These are phyloP conservation scores for Stenogyne calaminthoides DNA, from an alignment of 305 asterid genomes.

Conservation along the genomic window DNA sequence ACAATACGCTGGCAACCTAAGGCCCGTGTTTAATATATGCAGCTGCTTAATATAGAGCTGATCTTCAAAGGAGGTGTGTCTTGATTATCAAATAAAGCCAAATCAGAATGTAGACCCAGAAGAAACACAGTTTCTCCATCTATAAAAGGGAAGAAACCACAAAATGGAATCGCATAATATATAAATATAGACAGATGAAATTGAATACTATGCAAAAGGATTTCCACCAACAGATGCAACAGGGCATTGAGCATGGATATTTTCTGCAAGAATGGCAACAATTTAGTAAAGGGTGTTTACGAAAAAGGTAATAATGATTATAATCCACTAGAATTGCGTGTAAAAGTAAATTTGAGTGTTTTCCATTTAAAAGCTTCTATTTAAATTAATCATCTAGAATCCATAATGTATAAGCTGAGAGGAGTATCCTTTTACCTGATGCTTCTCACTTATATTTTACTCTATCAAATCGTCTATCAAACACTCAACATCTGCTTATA, in stretches of 20 bases:
- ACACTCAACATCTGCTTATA: no score
- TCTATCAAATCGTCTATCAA: no score
- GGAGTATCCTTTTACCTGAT: no score
- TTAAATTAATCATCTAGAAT: no score
- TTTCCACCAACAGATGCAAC: slow-evolving; percentile 77
- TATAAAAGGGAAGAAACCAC: neutral
- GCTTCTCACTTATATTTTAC: no score
- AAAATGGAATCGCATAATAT: neutral
- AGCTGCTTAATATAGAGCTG: neutral
- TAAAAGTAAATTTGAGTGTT: no score
- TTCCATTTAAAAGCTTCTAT: no score
- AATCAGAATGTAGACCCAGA: neutral
- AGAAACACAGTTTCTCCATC: slow-evolving; percentile 3
- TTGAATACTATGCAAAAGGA: slow-evolving; percentile 61
- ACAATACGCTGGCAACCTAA: neutral
- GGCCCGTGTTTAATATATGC: neutral
- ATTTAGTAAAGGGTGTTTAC: neutral
- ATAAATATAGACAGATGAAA: neutral
- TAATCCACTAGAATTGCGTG: no score
- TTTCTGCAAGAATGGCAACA: slow-evolving; percentile 56
- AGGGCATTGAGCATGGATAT: slow-evolving; percentile 58
- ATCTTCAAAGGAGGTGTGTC: neutral
- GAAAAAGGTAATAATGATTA: no score
- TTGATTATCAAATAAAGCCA: slow-evolving; percentile 14
- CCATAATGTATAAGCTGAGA: no score